Conservation (phyloP, 139 green algal species). For the Coelastrella sp. region DNA sequence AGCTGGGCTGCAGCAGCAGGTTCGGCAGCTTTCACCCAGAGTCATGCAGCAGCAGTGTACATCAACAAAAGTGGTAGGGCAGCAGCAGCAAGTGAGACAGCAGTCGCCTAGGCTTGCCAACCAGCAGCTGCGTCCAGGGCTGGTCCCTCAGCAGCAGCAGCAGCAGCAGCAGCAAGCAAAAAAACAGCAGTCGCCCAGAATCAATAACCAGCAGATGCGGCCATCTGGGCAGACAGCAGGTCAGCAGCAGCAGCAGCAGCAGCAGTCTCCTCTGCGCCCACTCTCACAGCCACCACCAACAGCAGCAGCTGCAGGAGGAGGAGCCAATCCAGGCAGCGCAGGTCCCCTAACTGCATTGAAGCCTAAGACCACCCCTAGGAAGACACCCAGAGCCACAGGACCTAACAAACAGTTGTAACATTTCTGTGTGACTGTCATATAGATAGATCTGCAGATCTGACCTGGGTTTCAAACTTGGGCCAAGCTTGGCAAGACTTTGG, state of each 20-base stretch:
- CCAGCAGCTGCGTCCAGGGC: neutral
- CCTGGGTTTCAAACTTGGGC: too few relatives aligned
- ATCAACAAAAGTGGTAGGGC: neutral
- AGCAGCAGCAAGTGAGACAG: neutral
- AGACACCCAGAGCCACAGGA: neutral
- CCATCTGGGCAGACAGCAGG: neutral
- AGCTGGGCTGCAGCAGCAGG: too few relatives aligned
- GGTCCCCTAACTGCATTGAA: conserved; percentile 26
- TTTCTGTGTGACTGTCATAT: too few relatives aligned
- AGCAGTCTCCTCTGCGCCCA: neutral
- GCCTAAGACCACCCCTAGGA: neutral
- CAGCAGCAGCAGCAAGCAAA: neutral
- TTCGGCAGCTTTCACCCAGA: too few relatives aligned
- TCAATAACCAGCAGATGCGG: neutral
- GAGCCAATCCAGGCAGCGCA: neutral
- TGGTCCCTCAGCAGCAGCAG: neutral
- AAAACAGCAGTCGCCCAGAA: neutral
- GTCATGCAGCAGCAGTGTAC: neutral
- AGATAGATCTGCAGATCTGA: too few relatives aligned
- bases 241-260: conserved; percentile 3
- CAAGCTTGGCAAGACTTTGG: too few relatives aligned
- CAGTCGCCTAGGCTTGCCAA: neutral
- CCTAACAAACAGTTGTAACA: too few relatives aligned
- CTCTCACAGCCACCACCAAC: neutral
- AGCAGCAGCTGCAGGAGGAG: neutral